These are phyloP conservation scores for Tirmania nivea DNA, from an alignment of 495 filamentous ascomycete genomes.

Conservation along the genomic window DNA sequence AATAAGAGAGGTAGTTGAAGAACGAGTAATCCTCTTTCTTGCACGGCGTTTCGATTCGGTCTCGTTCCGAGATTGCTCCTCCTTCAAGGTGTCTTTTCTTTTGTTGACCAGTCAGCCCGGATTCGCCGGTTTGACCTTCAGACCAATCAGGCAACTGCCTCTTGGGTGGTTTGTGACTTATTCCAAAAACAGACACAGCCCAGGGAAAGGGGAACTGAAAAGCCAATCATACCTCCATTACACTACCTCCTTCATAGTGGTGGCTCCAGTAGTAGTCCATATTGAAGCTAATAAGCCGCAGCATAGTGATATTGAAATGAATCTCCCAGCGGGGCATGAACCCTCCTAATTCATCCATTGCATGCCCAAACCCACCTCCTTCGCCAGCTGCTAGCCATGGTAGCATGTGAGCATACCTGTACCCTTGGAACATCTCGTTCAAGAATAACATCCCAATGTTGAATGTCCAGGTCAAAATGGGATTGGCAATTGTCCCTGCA, in stretches of 20 bases:
- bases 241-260: slow-evolving; percentile 35
- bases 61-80: slow-evolving; percentile 60
- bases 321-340: slow-evolving; percentile 80
- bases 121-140: background rate
- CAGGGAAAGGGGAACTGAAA: background rate
- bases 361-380: slow-evolving; percentile 16
- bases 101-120: slow-evolving; percentile 17
- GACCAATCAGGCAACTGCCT: background rate
- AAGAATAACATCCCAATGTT: slow-evolving; percentile 70
- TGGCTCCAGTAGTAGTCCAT: slow-evolving; percentile 90
- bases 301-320: slow-evolving; percentile 87
- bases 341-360: slow-evolving; percentile 34
- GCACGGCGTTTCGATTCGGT: slow-evolving; percentile 59
- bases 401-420: slow-evolving; percentile 42
- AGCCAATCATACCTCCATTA: slow-evolving; percentile 52
- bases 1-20: slow-evolving; percentile 66
- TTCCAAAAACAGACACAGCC: background rate
- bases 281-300: slow-evolving; percentile 89
- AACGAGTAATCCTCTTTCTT: slow-evolving; percentile 49
- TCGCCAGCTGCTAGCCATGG: slow-evolving; percentile 26
- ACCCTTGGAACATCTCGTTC: slow-evolving; percentile 68
- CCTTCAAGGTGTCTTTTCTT: slow-evolving; percentile 98
- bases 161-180: background rate
- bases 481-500: slow-evolving; percentile 15
- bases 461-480: slow-evolving; percentile 64